These are phyloP conservation scores for Lasiosphaeria miniovina DNA, from an alignment of 495 filamentous ascomycete species.

Conservation along the genomic window DNA sequence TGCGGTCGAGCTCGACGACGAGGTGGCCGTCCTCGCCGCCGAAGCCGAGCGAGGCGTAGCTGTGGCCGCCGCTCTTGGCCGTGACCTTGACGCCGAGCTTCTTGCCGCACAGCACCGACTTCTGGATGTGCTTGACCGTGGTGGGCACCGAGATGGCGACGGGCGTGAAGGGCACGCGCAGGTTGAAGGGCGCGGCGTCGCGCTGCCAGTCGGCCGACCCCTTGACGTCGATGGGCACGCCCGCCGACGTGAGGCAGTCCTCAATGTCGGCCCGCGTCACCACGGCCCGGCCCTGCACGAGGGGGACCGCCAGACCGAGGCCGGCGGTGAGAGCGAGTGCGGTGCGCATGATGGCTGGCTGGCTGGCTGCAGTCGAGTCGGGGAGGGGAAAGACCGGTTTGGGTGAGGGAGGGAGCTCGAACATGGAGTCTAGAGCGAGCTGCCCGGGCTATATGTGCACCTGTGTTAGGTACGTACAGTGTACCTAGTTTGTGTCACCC, in stretches of 20 bases:
- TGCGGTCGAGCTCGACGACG: conserved; percentile 42
- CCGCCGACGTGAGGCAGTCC: conserved; percentile 37
- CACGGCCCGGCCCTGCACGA: background rate
- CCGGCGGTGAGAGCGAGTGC: background rate
- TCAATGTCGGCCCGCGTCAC: conserved; percentile 31
- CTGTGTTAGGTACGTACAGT: background rate
- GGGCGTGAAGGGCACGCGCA: conserved; percentile 38
- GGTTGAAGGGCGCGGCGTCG: conserved; percentile 42
- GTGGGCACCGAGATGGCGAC: conserved; percentile 42
- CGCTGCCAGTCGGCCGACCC: conserved; percentile 38
- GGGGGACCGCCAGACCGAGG: background rate
- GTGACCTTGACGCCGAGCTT: conserved; percentile 42
- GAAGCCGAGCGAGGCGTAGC: conserved; percentile 45
- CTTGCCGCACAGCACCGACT: conserved; percentile 38
- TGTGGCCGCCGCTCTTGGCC: conserved; percentile 46
- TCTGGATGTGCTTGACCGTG: conserved; percentile 38
- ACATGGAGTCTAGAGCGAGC: too few species aligned
- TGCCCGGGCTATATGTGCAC: background rate
- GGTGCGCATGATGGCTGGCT: background rate
- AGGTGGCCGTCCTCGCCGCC: conserved; percentile 49
- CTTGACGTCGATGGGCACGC: conserved; percentile 30
- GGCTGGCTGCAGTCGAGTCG: too few species aligned
- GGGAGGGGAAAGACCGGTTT: background rate
- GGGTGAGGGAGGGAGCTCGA: background rate
- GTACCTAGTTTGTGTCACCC: background rate